Evolutionary conservation across 352 stramenopile species (phyloP), one percentile per base, ranked within the genome.

Genomic region (Pythium graminicola): DNA sequence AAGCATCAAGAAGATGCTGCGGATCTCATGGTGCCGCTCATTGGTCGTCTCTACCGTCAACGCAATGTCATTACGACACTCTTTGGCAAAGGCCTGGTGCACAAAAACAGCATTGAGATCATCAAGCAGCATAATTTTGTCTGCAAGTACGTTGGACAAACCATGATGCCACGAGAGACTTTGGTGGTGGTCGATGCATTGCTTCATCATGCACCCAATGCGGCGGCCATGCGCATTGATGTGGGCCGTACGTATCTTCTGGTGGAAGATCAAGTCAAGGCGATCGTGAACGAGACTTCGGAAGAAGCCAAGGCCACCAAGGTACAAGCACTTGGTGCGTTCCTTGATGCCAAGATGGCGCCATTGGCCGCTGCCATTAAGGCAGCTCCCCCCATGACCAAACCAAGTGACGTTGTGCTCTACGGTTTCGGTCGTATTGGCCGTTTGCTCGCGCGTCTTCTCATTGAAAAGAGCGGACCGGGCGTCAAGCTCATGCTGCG

Each of bases 351-450:
- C 49, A 75, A 82, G 67, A 81, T 87, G 71, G 70, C 62, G 29
- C 65, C 69, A 28, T 62, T 89, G 5, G 59, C 61, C 7, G 9
- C 20, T 62, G 1, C 7, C 32, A 6, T 40, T 63, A n/a, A n/a
- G 6, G 29, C 65, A 9, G 17, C 40, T 6, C 43, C 42, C 36
- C 32, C 32, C 32, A 70, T 83, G 57, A 70, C 67, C 44, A 86
- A 86, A 64, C 74, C 85, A 24, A 81, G 73, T 45, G 78, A 92
- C 59, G 82, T 95, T 26, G 66, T 93, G 36, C 68, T 95, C 23
- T 93, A 95, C 47, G 85, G 85, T 16, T 94, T 94, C 43, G 85
- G 84, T n/a, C 83, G 85, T 29, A 95, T 95, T 31, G 85, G 85
- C 26, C 78, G 85, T 13, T 64, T 95, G 22, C 52, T 90, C 36